Base-by-base conservation (phyloP, 495 filamentous ascomycete genomes). In the Podospora fimiseda region DNA sequence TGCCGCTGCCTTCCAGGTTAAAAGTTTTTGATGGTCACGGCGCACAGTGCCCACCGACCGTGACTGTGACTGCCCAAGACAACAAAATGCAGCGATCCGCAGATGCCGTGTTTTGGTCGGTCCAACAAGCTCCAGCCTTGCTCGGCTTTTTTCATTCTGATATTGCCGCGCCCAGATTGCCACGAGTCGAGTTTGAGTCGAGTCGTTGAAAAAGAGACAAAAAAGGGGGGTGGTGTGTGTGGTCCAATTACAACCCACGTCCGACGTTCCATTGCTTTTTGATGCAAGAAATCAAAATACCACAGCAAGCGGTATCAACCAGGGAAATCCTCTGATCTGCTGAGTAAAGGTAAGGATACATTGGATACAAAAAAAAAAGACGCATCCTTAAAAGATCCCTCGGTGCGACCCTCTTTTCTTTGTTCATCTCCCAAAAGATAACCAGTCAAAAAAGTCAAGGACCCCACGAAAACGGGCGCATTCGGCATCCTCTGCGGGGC, bases 41-140 rank as follows among this genome's bases (percentile, higher is more conserved):
- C n/a, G n/a, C n/a, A n/a, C n/a, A n/a, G n/a, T n/a, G n/a, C n/a
- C n/a, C n/a, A n/a, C n/a, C n/a, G n/a, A n/a, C n/a, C n/a, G n/a
- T n/a, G n/a, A n/a, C n/a, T n/a, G n/a, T n/a, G n/a, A 50, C 19
- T 14, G 23, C 11, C 27, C 11, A 11, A 33, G 27, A 33, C 5
- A 33, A 11, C 6, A 11, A 33, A 46, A 47, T 33, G 44, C 22
- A 47, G 44, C 22, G 44, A 47, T 47, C 44, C 44, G 44, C 44
- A 47, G 16, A 9, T 47, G 11, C 13, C 14, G 13, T 13, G 43
- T 23, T 23, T 33, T 23, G 8, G 44, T 2, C 22, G 14, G 4
- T n/a, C 44, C 23, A 18, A 47, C 44, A 30, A 47, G 44, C 44
- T 47, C 22, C 44, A 47, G 44, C 44, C 44, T 47, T 44, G 42